These are phyloP conservation scores for Apiospora kogelbergensis DNA, from an alignment of 2,329 filamentous ascomycete species.

Conservation along the genomic window DNA sequence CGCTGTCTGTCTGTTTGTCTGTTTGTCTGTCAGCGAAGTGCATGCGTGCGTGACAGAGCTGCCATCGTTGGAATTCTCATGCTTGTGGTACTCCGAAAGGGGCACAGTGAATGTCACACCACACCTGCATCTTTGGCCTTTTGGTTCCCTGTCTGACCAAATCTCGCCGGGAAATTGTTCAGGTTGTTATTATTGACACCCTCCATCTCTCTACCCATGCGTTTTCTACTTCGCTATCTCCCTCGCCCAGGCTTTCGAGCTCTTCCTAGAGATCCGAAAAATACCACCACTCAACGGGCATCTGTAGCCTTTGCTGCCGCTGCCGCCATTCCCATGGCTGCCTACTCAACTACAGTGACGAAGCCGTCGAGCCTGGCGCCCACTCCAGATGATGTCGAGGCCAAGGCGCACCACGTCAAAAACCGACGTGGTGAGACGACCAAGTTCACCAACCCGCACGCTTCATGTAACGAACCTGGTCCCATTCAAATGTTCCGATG, in stretches of 20 bases:
- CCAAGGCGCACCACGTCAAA: conserved; percentile 49
- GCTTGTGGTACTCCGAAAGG: neutral
- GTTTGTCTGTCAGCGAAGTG: neutral
- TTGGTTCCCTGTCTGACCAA: no score
- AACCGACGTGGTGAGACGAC: conserved; percentile 37
- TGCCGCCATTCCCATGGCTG: neutral
- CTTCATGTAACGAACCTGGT: conserved; percentile 1
- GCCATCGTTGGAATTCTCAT: neutral
- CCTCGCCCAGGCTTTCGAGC: neutral
- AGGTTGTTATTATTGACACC: neutral
- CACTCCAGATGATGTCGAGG: conserved; percentile 39
- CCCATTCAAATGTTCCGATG: neutral
- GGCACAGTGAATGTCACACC: neutral
- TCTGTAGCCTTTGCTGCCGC: neutral
- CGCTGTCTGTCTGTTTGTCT: no score
- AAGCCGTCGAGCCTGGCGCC: conserved; percentile 18
- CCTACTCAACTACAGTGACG: conserved; percentile 1
- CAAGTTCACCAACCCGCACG: conserved; percentile 36
- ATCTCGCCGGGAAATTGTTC: neutral
- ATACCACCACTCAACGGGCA: neutral
- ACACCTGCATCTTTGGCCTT: neutral
- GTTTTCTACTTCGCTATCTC: neutral
- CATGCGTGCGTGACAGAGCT: neutral
- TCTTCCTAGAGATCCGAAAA: neutral
- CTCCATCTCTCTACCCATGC: neutral